Evolutionary conservation across 768 basidiomycete genomes (phyloP), one percentile per base, ranked within the genome.

Genomic region (Amanita brunnescens): DNA sequence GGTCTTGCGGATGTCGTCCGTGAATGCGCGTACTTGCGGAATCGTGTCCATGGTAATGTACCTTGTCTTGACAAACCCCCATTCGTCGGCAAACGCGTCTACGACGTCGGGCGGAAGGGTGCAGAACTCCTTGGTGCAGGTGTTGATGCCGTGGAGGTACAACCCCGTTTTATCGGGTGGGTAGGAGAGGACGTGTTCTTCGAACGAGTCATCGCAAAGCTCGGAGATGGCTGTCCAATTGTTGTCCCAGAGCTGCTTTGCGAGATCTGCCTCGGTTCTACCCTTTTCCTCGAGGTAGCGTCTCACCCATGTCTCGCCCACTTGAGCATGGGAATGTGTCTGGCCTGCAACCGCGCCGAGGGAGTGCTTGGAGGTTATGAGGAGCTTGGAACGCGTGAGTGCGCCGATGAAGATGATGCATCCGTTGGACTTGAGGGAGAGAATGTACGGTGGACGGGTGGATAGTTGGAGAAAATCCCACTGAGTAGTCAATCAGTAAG

Each of bases 141-240:
- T 67, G 61, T 98, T 97, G 44, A 98, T 70, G 2, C 95, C 95
- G 69, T 98, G 96, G 0, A 98, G 76, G 59, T 97, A 91, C 0
- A 97, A 79, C 3, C 94, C 95, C 0, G 91, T 89, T 53, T 81
- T 80, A 16, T 95, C 84, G 3, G 80, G 74, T 0, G 90, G 70
- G 61, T 92, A 95, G 0, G 80, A 71, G 0, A 99, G 77, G 49
- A 98, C 95, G 60, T 99, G 96, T 62, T 98, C 95, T 60, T 99
- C 95, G 64, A 98, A 98, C 0, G 77, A 79, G 66, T 99, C 96
- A 61, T 99, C 96, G 63, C 96, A 99, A 5, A 99, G 83, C 94
- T 99, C 95, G 1, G 93, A 85, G 0, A 97, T 76, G 0, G 91
- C 93, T 0, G 94, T 96, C 81, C 87, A 80, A 49, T 89, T 85